Conservation (phyloP, 306 rosid genomes). For the Carpinus fangiana region DNA sequence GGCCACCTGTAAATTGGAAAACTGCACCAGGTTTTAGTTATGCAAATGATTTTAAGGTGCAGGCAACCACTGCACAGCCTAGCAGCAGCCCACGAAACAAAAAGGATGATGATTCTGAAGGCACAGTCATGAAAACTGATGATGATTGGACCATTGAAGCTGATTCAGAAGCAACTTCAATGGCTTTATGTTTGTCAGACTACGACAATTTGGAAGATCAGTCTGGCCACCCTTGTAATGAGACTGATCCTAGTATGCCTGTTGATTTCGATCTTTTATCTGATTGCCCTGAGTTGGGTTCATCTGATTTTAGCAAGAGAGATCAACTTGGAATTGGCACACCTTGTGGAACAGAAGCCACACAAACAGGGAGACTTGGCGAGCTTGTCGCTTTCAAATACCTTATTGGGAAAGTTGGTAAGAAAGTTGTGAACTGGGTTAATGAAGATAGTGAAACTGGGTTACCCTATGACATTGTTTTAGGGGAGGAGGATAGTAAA, state of each 20-base stretch:
- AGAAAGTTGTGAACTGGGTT: conserved; percentile 64
- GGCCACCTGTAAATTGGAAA: conserved; percentile 87
- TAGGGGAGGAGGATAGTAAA: conserved; percentile 38
- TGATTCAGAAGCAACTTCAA: conserved; percentile 34
- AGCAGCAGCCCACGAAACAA: conserved; percentile 26
- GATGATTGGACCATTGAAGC: conserved; percentile 47
- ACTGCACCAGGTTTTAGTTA: conserved; percentile 75
- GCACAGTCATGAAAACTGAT: conserved; percentile 23
- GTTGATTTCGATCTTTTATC: conserved; percentile 31
- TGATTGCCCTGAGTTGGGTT: conserved; percentile 14
- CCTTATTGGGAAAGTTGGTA: conserved; percentile 48
- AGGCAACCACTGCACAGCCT: conserved; percentile 37
- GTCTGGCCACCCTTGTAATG: conserved; percentile 28
- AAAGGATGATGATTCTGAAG: conserved; percentile 40
- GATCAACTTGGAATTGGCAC: conserved; percentile 54
- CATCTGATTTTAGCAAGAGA: conserved; percentile 34
- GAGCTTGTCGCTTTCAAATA: conserved; percentile 70
- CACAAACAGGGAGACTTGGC: conserved; percentile 65
- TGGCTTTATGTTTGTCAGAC: conserved; percentile 39
- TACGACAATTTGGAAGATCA: conserved; percentile 36
- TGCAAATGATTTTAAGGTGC: conserved; percentile 55
- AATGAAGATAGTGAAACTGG: conserved; percentile 71
- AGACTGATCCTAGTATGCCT: conserved; percentile 23
- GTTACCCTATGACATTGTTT: conserved; percentile 65
- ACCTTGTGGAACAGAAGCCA: conserved; percentile 46